phyloP scores from a whole-genome alignment of 257 asterid species.

The Plantago major region DNA sequence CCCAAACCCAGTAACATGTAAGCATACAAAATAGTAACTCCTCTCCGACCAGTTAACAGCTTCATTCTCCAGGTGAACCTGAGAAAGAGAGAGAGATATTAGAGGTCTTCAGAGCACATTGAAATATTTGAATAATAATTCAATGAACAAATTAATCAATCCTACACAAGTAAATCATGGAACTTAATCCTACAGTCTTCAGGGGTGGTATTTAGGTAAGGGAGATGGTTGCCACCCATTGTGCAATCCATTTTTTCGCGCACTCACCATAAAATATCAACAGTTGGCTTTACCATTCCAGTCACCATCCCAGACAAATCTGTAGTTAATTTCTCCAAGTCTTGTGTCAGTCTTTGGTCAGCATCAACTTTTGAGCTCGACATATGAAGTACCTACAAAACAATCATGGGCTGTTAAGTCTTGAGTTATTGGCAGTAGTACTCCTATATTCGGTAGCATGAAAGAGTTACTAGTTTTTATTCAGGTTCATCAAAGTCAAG shows the following conservation, averaged over 20 bases:
- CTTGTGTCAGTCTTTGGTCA: conserved; percentile 95
- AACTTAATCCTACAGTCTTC: too few species aligned
- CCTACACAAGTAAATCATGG: too few species aligned
- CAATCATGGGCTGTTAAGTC: conserved; percentile 17
- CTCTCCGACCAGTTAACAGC: conserved; percentile 89
- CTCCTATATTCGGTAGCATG: conserved; percentile 14
- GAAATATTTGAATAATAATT: neutral
- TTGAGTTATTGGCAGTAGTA: conserved; percentile 15
- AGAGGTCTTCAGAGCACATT: conserved; percentile 13
- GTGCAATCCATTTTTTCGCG: conserved; percentile 11
- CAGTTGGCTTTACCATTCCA: conserved; percentile 99
- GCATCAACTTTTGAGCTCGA: conserved; percentile 68
- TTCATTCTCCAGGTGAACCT: conserved; percentile 99
- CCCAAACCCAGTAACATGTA: conserved; percentile 98
- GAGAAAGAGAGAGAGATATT: conserved; percentile 30
- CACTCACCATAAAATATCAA: conserved; percentile 87
- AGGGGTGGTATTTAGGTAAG: too few species aligned
- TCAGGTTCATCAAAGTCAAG: too few species aligned
- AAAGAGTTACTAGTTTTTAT: too few species aligned
- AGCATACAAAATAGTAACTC: conserved; percentile 84
- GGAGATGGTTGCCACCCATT: too few species aligned
- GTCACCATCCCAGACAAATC: conserved; percentile 97
- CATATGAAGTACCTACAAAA: conserved; percentile 75
- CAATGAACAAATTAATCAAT: neutral
- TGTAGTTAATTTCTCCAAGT: conserved; percentile 88